phyloP scores from a whole-genome alignment of 345 rosid genomes.

The Kandelia obovata region DNA sequence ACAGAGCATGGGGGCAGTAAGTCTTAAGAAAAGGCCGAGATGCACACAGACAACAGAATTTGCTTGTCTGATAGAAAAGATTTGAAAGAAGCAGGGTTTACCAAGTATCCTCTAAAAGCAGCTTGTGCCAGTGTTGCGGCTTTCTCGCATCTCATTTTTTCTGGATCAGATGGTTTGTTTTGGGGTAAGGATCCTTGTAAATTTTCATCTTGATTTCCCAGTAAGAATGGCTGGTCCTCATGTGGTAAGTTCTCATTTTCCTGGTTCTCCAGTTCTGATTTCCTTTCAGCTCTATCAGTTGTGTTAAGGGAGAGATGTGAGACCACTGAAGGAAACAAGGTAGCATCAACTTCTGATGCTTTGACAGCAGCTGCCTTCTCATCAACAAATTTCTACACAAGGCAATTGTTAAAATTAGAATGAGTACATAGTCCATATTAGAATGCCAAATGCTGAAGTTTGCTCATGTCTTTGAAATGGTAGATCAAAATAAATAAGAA shows the following conservation, averaged over 20 bases:
- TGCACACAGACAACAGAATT: too few relatives aligned
- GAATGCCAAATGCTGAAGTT: not conserved
- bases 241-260: slow-evolving; percentile 42
- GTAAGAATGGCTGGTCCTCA: slow-evolving; percentile 32
- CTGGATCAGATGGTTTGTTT: slow-evolving; percentile 41
- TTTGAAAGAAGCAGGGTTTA: slow-evolving; percentile 31
- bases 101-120: slow-evolving; percentile 93
- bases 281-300: slow-evolving; percentile 38
- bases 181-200: slow-evolving; percentile 25
- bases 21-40: too few relatives aligned
- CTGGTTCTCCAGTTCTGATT: slow-evolving; percentile 36
- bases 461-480: not conserved
- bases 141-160: slow-evolving; percentile 47
- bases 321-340: slow-evolving; percentile 40
- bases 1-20: too few relatives aligned
- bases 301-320: slow-evolving; percentile 25
- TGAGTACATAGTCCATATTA: not conserved
- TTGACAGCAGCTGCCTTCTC: slow-evolving; percentile 49
- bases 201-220: slow-evolving; percentile 34
- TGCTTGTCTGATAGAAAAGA: not conserved
- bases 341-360: slow-evolving; percentile 49
- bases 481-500: not conserved
- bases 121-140: slow-evolving; percentile 93
- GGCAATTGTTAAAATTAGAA: not conserved
- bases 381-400: slow-evolving; percentile 45